Evolutionary conservation across 495 filamentous ascomycete genomes (phyloP).

Genomic region (Hyphodiscus hymeniophilus): DNA sequence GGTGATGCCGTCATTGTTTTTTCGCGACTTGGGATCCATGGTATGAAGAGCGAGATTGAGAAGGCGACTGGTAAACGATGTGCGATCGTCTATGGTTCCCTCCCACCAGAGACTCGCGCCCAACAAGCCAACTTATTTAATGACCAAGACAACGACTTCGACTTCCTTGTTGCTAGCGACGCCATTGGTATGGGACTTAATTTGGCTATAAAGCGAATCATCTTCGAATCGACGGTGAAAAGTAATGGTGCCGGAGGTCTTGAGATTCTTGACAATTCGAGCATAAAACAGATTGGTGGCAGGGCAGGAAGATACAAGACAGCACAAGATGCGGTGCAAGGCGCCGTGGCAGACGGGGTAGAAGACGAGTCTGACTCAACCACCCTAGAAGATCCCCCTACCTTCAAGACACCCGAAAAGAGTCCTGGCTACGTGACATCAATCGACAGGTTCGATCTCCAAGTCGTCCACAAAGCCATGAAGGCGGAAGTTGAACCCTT

Average conservation of each 20-base stretch:
- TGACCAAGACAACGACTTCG: constrained; percentile 87
- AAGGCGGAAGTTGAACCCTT: constrained; percentile 53
- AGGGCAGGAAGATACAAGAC: constrained; percentile 85
- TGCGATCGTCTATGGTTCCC: constrained; percentile 84
- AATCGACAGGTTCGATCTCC: constrained; percentile 62
- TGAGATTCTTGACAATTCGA: constrained; percentile 50
- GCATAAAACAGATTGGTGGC: constrained; percentile 92
- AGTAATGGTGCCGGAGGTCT: constrained; percentile 42
- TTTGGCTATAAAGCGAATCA: constrained; percentile 80
- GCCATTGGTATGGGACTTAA: constrained; percentile 98
- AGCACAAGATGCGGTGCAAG: constrained; percentile 42
- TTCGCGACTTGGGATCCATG: constrained; percentile 72
- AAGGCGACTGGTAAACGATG: constrained; percentile 63
- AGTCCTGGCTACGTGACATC: constrained; percentile 72
- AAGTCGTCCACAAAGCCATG: constrained; percentile 54
- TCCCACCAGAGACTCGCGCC: constrained; percentile 88
- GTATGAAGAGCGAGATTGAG: constrained; percentile 73
- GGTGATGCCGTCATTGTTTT: constrained; percentile 90
- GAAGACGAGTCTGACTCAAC: neutral
- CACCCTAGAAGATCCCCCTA: neutral
- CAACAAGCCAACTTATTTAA: constrained; percentile 91
- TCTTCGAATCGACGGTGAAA: constrained; percentile 76
- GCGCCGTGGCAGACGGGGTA: constrained; percentile 12
- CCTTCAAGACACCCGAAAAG: constrained; percentile 8
- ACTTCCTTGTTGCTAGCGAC: constrained; percentile 89